phyloP scores from a whole-genome alignment of 2,329 filamentous ascomycete species.

The Lecanosticta acicola region DNA sequence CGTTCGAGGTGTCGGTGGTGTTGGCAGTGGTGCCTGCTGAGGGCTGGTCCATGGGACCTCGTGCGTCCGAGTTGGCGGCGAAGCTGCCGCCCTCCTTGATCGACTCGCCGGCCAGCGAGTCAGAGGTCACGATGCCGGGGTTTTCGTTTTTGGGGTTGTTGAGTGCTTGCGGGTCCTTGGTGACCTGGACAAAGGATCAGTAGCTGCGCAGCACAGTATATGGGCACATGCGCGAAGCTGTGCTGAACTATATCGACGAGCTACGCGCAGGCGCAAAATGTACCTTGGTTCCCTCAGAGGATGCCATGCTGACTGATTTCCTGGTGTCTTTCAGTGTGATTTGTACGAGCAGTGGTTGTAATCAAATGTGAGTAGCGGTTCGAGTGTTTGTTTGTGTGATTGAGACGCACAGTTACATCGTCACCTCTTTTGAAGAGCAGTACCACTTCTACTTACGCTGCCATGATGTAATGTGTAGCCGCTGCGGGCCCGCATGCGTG shows the following conservation, averaged over 20 bases:
- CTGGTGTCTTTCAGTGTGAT: not conserved
- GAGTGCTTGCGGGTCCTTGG: slow-evolving; percentile 42
- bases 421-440: not conserved
- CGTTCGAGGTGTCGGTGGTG: slow-evolving; percentile 51
- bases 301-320: not conserved
- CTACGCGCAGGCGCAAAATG: not conserved
- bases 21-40: slow-evolving; percentile 52
- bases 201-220: too few species aligned
- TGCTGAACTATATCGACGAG: not conserved
- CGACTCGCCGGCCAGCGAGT: slow-evolving; percentile 74
- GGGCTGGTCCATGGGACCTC: slow-evolving; percentile 45
- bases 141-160: slow-evolving; percentile 55
- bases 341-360: too few species aligned
- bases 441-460: not conserved
- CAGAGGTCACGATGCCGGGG: slow-evolving; percentile 58
- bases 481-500: not conserved
- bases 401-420: too few species aligned
- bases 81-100: slow-evolving; percentile 56
- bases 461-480: not conserved
- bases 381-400: not conserved
- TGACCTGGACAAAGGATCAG: not conserved
- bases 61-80: slow-evolving; percentile 52
- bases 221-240: too few species aligned
- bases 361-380: too few species aligned
- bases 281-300: not conserved